Percentiles rank a stretch among this genome's conserved stretches.
These are phyloP conservation scores for Sordariomycetes sp. DNA, from an alignment of 2,329 filamentous ascomycete genomes.

Conservation along the genomic window DNA sequence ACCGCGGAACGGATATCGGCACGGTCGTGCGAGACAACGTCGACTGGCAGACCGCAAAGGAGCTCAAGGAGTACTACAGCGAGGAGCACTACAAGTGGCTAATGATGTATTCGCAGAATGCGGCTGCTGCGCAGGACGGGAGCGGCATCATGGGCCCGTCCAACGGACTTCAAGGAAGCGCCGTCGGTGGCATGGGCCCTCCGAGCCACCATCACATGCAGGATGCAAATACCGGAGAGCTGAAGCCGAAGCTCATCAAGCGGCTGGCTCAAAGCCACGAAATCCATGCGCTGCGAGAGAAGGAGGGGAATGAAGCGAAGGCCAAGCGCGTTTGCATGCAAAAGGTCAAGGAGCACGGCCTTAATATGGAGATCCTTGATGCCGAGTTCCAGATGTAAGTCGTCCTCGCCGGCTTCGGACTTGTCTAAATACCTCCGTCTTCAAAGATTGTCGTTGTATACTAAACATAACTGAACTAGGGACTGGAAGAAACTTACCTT, in stretches of 20 bases:
- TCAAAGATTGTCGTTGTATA: conserved; percentile 1
- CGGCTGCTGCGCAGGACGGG: conserved; percentile 46
- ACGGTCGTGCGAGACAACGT: conserved; percentile 84
- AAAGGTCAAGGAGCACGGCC: conserved; percentile 85
- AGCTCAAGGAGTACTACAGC: conserved; percentile 79
- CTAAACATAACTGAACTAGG: conserved; percentile 32
- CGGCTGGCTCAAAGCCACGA: conserved; percentile 86
- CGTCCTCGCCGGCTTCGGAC: neutral
- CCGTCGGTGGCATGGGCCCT: conserved; percentile 67
- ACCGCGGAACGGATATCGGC: conserved; percentile 88
- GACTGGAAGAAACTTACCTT: conserved; percentile 99
- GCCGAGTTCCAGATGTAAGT: conserved; percentile 96
- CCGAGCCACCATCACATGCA: conserved; percentile 61
- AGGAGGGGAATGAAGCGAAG: conserved; percentile 95
- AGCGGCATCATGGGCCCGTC: conserved; percentile 50
- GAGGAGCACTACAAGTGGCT: conserved; percentile 97
- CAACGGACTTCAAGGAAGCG: conserved; percentile 52
- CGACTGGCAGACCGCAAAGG: conserved; percentile 75
- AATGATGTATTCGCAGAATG: conserved; percentile 93
- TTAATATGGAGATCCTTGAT: conserved; percentile 98
- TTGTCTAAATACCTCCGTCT: conserved; percentile 10
- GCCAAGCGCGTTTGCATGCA: conserved; percentile 94
- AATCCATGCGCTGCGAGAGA: conserved; percentile 77
- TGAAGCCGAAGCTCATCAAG: conserved; percentile 95
- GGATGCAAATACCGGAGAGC: conserved; percentile 57